phyloP scores from a whole-genome alignment of 371 early-diverging fungal genomes.

The Parasitella parasitica region DNA sequence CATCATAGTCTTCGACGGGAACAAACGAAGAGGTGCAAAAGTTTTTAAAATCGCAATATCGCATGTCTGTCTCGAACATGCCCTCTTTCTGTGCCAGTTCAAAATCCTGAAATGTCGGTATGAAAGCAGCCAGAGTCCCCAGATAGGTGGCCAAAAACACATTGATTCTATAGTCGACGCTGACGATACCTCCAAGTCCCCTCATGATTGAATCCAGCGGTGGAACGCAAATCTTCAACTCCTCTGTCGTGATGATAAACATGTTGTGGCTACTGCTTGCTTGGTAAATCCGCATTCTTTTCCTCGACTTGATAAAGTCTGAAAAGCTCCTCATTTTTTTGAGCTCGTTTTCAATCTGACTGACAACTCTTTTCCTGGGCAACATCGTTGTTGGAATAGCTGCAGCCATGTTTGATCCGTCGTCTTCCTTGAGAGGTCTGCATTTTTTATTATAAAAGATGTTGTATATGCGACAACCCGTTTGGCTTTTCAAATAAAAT shows the following conservation, averaged over 20 bases:
- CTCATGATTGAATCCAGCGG: slow-evolving; percentile 3
- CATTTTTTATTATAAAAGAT: background rate
- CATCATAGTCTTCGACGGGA: slow-evolving; percentile 1
- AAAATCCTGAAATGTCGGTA: slow-evolving; percentile 4
- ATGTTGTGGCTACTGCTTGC: slow-evolving; percentile 1
- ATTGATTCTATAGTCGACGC: background rate
- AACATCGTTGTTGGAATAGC: background rate
- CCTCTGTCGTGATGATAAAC: background rate
- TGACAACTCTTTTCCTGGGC: background rate
- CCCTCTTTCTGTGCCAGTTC: slow-evolving; percentile 2
- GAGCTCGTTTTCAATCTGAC: background rate
- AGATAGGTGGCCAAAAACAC: slow-evolving; percentile 1
- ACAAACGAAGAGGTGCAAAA: background rate
- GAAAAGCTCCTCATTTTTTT: slow-evolving; percentile 4
- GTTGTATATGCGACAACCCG: background rate
- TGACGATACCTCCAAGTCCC: background rate
- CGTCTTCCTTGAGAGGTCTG: background rate
- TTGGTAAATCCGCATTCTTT: background rate
- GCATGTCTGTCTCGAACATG: background rate
- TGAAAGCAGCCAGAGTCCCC: background rate
- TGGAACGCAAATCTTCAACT: background rate
- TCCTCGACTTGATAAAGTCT: background rate
- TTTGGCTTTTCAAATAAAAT: background rate
- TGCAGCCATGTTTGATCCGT: background rate
- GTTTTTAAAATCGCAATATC: background rate